A percentile compares a stretch with the other conserved stretches of the same genome.
Conservation (phyloP, 192 early-diverging fungal genomes). For the Backusella macrospora region DNA sequence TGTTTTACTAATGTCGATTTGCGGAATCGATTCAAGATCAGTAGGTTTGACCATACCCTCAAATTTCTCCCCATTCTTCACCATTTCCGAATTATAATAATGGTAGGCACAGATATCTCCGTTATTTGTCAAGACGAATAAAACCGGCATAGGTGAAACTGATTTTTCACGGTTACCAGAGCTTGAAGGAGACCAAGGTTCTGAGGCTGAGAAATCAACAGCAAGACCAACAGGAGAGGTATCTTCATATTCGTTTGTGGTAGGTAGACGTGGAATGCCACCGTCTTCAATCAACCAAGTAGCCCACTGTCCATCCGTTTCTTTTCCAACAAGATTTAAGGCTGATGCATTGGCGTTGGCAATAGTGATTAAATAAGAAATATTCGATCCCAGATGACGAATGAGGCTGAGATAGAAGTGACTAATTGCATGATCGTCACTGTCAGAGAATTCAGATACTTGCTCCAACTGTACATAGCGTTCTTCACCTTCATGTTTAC, state of each 20-base stretch:
- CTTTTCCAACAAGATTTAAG: background rate
- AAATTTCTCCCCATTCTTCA: background rate
- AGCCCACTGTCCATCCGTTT: background rate
- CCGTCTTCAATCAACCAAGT: background rate
- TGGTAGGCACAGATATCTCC: background rate
- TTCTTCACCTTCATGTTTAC: background rate
- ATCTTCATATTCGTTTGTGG: background rate
- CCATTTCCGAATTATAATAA: background rate
- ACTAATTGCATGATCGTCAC: background rate
- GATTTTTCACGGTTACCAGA: background rate
- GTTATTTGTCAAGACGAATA: background rate
- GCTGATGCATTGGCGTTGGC: background rate
- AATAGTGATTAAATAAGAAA: background rate
- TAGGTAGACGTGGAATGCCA: background rate
- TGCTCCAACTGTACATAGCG: background rate
- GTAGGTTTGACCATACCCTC: background rate
- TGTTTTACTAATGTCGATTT: background rate
- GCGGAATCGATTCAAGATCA: background rate
- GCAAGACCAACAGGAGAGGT: background rate
- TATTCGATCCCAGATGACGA: background rate
- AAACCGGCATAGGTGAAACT: background rate
- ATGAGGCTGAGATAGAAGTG: background rate
- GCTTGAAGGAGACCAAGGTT: background rate
- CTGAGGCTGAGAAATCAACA: background rate
- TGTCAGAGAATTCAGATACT: background rate